Conservation (phyloP, 1,139 yeast species). For the Debaryomyces udenii region DNA sequence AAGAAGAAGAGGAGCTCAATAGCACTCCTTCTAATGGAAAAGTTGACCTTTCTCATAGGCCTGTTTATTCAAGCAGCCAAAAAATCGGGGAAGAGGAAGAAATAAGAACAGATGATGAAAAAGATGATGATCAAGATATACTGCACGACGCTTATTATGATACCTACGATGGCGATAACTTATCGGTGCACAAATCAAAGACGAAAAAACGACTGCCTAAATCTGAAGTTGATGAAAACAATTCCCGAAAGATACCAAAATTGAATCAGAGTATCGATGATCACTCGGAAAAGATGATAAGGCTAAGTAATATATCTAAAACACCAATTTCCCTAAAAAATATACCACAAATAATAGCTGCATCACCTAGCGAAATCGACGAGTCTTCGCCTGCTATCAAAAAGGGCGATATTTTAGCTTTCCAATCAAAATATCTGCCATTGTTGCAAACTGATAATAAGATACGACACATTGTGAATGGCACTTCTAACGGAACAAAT, state of each 20-base stretch:
- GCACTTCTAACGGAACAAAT: slow-evolving; percentile 4
- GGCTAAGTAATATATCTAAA: slow-evolving; percentile 4
- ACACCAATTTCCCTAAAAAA: slow-evolving; percentile 8
- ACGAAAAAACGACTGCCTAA: not conserved
- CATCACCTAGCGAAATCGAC: slow-evolving; percentile 17
- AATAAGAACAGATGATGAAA: slow-evolving; percentile 20
- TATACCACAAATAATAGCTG: slow-evolving; percentile 12
- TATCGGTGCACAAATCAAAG: slow-evolving; percentile 14
- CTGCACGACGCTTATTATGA: slow-evolving; percentile 10
- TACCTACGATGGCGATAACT: slow-evolving; percentile 16
- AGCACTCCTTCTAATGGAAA: slow-evolving; percentile 3
- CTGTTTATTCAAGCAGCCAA: slow-evolving; percentile 16
- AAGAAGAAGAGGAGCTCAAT: slow-evolving; percentile 18
- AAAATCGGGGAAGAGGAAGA: slow-evolving; percentile 15
- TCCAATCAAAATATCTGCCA: slow-evolving; percentile 9
- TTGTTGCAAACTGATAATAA: slow-evolving; percentile 1
- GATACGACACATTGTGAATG: not conserved
- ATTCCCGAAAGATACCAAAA: not conserved
- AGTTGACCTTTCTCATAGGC: slow-evolving; percentile 8
- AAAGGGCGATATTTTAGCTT: slow-evolving; percentile 11
- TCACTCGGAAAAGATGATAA: not conserved
- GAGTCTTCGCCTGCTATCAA: slow-evolving; percentile 15
- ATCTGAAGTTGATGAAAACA: not conserved
- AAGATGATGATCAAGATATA: slow-evolving; percentile 8
- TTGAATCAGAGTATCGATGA: slow-evolving; percentile 5